Evolutionary conservation across 2,329 filamentous ascomycete species (phyloP), one percentile per base, ranked within the genome.

Genomic region (Microsporum canis): DNA sequence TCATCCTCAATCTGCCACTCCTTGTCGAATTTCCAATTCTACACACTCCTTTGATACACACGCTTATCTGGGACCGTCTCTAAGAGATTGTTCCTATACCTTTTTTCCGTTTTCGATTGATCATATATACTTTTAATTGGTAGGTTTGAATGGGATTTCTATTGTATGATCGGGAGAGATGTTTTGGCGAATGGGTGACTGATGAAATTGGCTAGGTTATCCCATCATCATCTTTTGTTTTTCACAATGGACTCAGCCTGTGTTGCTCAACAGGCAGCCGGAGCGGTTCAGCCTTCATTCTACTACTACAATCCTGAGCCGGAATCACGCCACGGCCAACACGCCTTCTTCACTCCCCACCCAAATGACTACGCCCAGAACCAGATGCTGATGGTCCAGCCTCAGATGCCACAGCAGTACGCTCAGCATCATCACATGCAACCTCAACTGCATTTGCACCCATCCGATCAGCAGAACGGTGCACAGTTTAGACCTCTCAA

Each of bases 241-340:
- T 33, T 45, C 57, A 29, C 38, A 29, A 59, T 59, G 57, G 57
- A 59, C 59, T 47, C 62, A 60, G 59, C 33, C 63, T 61, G 55
- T 58, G 29, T 53, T 61, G 14, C 59, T 10, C 60, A 63, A 31
- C 49, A 60, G 56, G 57, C 57, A 29, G 36, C 59, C n/a, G 29
- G 33, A 36, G 34, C 51, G 3, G 51, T 56, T 58, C 62, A 63
- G 53, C 58, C 63, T 17, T 60, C 63, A 45, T 64, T 64, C 80
- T 91, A 88, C 82, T 94, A 91, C 81, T 95, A 92, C 79, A 87
- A 84, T 70, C 85, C 88, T 66, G 88, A 94, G 68, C 81, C 86
- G 65, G 85, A 84, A 73, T 79, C 84, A 65, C 87, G 91, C 72
- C 82, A 82, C 70, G 82, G 86, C 70, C 87, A 88, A 71, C 87